Base-by-base conservation (phyloP, 345 rosid genomes). In the Acer yangbiense region DNA sequence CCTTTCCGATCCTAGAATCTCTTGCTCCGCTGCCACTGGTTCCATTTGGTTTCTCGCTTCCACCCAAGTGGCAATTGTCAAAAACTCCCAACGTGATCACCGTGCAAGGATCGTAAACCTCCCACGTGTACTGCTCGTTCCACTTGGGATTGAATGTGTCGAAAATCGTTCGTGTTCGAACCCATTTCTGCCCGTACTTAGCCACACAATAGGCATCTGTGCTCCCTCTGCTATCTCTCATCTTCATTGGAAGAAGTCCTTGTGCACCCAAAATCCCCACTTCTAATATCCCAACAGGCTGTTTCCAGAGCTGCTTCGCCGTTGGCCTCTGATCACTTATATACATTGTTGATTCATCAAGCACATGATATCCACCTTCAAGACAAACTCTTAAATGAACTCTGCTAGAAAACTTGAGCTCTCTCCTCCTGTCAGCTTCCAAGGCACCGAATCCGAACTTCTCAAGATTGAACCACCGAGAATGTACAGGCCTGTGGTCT, bases 301-400 rank as follows among this genome's bases (percentile, higher is more conserved):
- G 89, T 69, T 92, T 94, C 97, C 98, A 94, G 1, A 94, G 87
- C 80, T 94, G 97, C 84, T 89, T 85, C n/a, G 94, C 85, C 4
- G 98, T 94, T 0, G 98, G 97, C 78, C 92, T 80, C 74, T 92
- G 94, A 84, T 94, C 98, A 62, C 97, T 94, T 25, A 86, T 89
- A 73, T 94, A 90, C 96, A 93, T 79, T 25, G 97, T 89, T 27
- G 98, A 90, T 81, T 95, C 98, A 69, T 95, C 98, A 57, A 95
- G 83, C 10, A 95, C 98, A 82, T 95, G 98, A 74, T 95, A 95
- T 29, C 98, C 98, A 35, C 98, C 98, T 85, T 93, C 98, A 35
- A 95, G 88, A 81, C 98, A 93, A 20, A 88, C 88, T 78, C 97
- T 79, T 2, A 93, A 77, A 84, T 95, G 97, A 82, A 93, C 84